Percentiles rank a stretch among this genome's conserved stretches.
phyloP scores from a whole-genome alignment of 306 rosid genomes.

The Ormosia emarginata region DNA sequence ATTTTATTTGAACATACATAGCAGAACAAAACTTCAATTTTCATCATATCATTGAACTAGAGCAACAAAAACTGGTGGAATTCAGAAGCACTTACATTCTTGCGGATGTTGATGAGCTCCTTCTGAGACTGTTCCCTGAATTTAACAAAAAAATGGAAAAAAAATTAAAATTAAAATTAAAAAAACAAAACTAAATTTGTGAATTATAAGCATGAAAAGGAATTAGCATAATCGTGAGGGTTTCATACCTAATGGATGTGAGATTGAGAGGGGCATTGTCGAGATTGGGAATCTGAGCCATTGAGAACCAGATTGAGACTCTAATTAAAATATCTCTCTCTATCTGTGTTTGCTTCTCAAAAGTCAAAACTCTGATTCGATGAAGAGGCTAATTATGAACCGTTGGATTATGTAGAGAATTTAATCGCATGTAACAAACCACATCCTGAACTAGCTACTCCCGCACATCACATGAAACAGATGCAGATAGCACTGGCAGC shows the following conservation, averaged over 20 bases:
- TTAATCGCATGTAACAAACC: too few species aligned
- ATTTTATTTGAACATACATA: not conserved
- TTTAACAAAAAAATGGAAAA: not conserved
- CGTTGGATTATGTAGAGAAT: too few species aligned
- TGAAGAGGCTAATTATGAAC: too few species aligned
- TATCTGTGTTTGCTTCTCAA: too few species aligned
- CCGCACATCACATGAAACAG: too few species aligned
- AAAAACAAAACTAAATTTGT: not conserved
- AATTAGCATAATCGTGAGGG: not conserved
- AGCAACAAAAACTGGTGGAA: not conserved
- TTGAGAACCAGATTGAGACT: constrained; percentile 18
- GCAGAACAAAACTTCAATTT: not conserved
- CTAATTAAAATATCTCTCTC: too few species aligned
- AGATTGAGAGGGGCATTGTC: constrained; percentile 92
- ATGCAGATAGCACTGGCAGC: too few species aligned
- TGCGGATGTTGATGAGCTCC: constrained; percentile 80
- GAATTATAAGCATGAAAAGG: not conserved
- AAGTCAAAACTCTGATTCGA: too few species aligned
- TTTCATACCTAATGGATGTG: constrained; percentile 62
- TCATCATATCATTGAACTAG: not conserved
- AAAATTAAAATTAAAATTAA: not conserved
- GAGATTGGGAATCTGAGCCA: constrained; percentile 94
- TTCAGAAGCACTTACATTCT: constrained; percentile 50
- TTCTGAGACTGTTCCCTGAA: constrained; percentile 92
- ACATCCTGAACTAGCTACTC: too few species aligned